Percentiles rank a stretch among this genome's conserved stretches.
Evolutionary conservation across 352 stramenopile genomes (phyloP).

Genomic region (Pythium aristosporum): DNA sequence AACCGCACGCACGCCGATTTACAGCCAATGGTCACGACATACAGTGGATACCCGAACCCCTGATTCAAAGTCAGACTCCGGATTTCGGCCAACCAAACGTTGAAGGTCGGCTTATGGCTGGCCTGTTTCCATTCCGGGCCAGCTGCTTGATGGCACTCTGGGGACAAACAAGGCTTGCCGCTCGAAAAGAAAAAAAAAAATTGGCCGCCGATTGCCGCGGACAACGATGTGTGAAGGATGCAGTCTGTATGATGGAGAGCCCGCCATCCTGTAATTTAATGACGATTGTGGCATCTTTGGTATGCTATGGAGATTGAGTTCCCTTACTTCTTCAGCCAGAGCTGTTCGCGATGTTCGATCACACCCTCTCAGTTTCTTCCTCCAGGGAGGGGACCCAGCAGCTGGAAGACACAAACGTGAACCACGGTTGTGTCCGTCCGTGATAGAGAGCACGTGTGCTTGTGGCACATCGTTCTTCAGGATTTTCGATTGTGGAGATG

Average conservation of each 20-base stretch:
- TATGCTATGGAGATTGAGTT: no score
- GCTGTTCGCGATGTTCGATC: not conserved
- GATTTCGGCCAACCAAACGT: conserved; percentile 16
- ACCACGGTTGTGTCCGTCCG: not conserved
- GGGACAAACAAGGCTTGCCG: not conserved
- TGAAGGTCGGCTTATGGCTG: not conserved
- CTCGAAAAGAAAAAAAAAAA: conserved; percentile 11
- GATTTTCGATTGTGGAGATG: conserved; percentile 5
- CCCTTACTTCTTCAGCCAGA: no score
- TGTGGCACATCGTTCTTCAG: conserved; percentile 11
- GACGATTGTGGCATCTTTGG: not conserved
- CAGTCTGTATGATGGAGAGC: no score
- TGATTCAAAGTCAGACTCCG: conserved; percentile 5
- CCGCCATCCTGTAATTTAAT: no score
- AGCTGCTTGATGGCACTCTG: conserved; percentile 9
- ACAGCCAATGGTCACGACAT: conserved; percentile 9
- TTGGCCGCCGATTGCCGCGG: not conserved
- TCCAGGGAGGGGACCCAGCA: not conserved
- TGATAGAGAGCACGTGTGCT: conserved; percentile 12
- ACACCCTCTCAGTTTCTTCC: not conserved
- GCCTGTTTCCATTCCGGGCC: conserved; percentile 15
- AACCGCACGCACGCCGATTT: conserved; percentile 24
- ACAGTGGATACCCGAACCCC: conserved; percentile 8
- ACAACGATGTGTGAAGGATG: not conserved
- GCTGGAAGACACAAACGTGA: conserved; percentile 9